phyloP scores from a whole-genome alignment of 306 rosid genomes.

The Hippophae tibetana region DNA sequence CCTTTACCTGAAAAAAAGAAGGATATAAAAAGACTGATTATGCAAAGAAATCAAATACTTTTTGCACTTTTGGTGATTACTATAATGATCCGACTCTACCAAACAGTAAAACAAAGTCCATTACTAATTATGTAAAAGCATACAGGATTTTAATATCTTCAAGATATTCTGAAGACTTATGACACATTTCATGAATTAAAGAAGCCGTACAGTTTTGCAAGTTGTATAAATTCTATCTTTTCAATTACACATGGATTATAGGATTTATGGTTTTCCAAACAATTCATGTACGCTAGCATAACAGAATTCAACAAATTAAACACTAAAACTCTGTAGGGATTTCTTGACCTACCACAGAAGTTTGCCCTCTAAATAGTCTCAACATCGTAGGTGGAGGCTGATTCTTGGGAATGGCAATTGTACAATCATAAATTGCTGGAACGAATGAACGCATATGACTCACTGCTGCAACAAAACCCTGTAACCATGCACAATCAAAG shows the following conservation, averaged over 20 bases:
- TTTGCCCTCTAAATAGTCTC: conserved; percentile 51
- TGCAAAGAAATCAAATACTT: background rate
- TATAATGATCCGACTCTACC: no score
- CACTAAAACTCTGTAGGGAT: background rate
- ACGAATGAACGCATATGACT: conserved; percentile 37
- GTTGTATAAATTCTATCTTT: no score
- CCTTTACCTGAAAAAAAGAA: conserved; percentile 43
- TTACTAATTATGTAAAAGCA: background rate
- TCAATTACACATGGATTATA: no score
- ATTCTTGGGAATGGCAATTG: conserved; percentile 45
- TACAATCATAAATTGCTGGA: conserved; percentile 80
- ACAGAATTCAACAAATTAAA: background rate
- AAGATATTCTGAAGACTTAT: no score
- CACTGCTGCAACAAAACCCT: conserved; percentile 85
- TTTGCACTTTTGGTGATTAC: no score
- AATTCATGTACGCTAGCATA: background rate
- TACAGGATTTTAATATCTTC: no score
- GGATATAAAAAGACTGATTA: background rate
- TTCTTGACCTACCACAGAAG: conserved; percentile 45
- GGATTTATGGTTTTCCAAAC: no score
- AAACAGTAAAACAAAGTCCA: background rate
- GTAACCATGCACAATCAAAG: conserved; percentile 10
- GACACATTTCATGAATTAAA: no score
- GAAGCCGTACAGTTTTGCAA: no score
- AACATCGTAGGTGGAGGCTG: conserved; percentile 61